Evolutionary conservation across 108 stramenopile species (phyloP).

Genomic region (Thalassiosira profunda): DNA sequence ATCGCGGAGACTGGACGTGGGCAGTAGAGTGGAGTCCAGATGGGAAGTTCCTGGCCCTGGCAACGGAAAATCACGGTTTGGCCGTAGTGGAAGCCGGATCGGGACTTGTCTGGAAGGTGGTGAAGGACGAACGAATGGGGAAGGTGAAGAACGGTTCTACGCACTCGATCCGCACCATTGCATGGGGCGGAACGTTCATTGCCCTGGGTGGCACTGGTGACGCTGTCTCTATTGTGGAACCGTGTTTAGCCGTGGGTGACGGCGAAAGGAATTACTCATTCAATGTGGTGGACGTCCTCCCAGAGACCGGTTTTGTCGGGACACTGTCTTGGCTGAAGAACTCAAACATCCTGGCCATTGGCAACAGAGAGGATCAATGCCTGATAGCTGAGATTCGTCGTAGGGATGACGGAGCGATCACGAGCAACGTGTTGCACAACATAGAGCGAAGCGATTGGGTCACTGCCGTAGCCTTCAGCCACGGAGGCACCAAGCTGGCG

Average conservation of each 20-base stretch:
- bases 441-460: slow-evolving; percentile 69
- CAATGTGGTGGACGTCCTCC: slow-evolving; percentile 56
- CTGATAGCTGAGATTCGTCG: slow-evolving; percentile 53
- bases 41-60: slow-evolving; percentile 69
- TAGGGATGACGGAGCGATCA: slow-evolving; percentile 23
- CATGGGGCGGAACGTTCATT: slow-evolving; percentile 71
- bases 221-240: slow-evolving; percentile 72
- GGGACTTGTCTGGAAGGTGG: slow-evolving; percentile 59
- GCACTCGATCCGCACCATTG: slow-evolving; percentile 72
- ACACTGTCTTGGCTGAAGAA: slow-evolving; percentile 59
- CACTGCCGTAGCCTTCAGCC: slow-evolving; percentile 64
- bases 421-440: slow-evolving; percentile 53
- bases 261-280: slow-evolving; percentile 47
- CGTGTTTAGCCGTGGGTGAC: slow-evolving; percentile 5
- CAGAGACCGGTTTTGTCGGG: slow-evolving; percentile 67
- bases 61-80: slow-evolving; percentile 74
- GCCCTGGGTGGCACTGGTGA: slow-evolving; percentile 76
- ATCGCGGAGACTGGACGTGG: slow-evolving; percentile 48
- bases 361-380: slow-evolving; percentile 61
- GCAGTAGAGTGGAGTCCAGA: slow-evolving; percentile 75
- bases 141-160: slow-evolving; percentile 46
- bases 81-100: slow-evolving; percentile 64
- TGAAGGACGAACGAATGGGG: slow-evolving; percentile 55
- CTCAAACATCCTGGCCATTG: slow-evolving; percentile 66
- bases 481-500: slow-evolving; percentile 57